Conservation (phyloP, 2,329 filamentous ascomycete species). For the Cercospora sojina region DNA sequence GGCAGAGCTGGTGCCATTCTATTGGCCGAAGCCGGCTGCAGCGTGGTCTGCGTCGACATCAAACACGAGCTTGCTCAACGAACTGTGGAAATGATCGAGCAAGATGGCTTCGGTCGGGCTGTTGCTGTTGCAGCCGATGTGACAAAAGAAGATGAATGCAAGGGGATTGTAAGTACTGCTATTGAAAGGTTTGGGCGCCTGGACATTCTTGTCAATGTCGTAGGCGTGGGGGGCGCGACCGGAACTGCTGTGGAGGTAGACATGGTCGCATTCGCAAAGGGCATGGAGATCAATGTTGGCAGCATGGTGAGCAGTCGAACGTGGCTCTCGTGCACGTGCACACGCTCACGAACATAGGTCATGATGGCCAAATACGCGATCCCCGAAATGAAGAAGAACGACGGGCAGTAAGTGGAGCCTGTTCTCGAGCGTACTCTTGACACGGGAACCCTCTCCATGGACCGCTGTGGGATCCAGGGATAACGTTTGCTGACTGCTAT, state of each 20-base stretch:
- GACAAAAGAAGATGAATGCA: constrained; percentile 55
- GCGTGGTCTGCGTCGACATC: constrained; percentile 60
- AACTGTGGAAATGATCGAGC: constrained; percentile 55
- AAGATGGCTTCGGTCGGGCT: constrained; percentile 42
- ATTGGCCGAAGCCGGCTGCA: constrained; percentile 58
- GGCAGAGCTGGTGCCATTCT: constrained; percentile 59
- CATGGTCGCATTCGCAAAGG: constrained; percentile 57
- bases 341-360: constrained; percentile 34
- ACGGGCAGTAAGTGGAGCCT: constrained; percentile 37
- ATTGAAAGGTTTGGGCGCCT: constrained; percentile 54
- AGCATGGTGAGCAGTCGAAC: constrained; percentile 53
- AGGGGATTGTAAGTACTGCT: constrained; percentile 43
- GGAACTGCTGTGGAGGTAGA: constrained; percentile 63
- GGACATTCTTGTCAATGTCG: constrained; percentile 65
- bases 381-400: constrained; percentile 59
- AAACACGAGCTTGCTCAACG: constrained; percentile 51
- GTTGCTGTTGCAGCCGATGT: constrained; percentile 55
- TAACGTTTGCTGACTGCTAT: background rate
- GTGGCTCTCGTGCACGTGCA: background rate
- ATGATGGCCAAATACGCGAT: constrained; percentile 62
- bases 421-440: background rate
- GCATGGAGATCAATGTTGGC: constrained; percentile 61
- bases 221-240: constrained; percentile 59
- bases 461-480: background rate
- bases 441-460: background rate